Evolutionary conservation across 306 rosid species (phyloP), one percentile per base, ranked within the genome.

Genomic region (Lathyrus aphaca): DNA sequence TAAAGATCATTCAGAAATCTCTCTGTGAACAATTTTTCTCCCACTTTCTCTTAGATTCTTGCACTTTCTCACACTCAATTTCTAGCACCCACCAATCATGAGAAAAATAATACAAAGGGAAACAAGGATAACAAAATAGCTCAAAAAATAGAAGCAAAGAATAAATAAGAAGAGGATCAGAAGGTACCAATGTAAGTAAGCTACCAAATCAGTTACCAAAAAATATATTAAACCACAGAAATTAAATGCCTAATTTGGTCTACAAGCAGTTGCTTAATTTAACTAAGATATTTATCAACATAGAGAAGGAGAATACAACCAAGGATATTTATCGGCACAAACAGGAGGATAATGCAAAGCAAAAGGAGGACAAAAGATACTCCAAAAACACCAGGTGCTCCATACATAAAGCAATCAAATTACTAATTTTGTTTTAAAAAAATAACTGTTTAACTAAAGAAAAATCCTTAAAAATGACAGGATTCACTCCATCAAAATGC

Each of bases 1-100:
- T 27, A 45, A 51, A 45, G 44, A 45, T 9, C 71, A 27, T 57
- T 30, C 16, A 66, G 37, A 29, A 29, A 21, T 66, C 55, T 13
- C 55, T 43, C 4, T 4, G n/a, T 10, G 40, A 65, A 29, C 57
- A 65, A 65, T 8, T 45, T 45, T 32, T 66, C 71, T 27, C 29
- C 50, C 29, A 3, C 57, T 45, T 35, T 35, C 30, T 66, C 30
- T 63, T 39, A 19, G 50, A 39, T 19, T 63, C 51, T 21, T 19
- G 68, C 17, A 39, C 10, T 63, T 63, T 66, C 29, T 46, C 58
- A 46, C 43, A 13, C 57, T 15, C 46, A 27, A 27, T 23, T 46
- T 44, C 43, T 29, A 45, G 12, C 10, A 11, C 55, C 14, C 69
- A 64, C 55, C 43, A 64, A n/a, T 64, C 55, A 23, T 64, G 64